phyloP scores from a whole-genome alignment of 2,329 filamentous ascomycete species.

The Pseudocercospora musae region DNA sequence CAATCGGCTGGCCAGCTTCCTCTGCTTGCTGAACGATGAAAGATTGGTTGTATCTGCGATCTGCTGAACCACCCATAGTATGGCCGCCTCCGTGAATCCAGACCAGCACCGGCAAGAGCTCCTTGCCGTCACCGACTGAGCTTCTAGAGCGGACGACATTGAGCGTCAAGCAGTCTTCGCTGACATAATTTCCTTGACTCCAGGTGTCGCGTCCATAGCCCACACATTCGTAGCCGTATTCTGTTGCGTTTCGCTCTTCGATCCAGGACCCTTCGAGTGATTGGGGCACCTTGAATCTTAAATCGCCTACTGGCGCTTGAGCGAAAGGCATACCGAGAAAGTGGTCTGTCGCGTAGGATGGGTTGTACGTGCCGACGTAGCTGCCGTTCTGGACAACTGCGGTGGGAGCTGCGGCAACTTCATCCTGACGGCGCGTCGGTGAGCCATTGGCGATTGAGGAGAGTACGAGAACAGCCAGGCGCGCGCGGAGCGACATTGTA shows the following conservation, averaged over 20 bases:
- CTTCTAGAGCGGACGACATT: constrained; percentile 24
- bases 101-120: constrained; percentile 23
- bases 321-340: constrained; percentile 59
- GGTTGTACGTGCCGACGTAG: constrained; percentile 43
- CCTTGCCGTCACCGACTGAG: constrained; percentile 4
- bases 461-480: neutral
- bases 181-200: constrained; percentile 27
- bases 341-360: constrained; percentile 48
- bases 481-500: neutral
- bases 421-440: neutral
- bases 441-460: neutral
- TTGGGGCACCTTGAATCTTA: constrained; percentile 53
- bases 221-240: constrained; percentile 49
- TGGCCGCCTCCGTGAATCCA: constrained; percentile 25
- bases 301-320: constrained; percentile 47
- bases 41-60: constrained; percentile 29
- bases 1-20: constrained; percentile 38
- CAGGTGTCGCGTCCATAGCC: constrained; percentile 45
- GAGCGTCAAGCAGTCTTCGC: constrained; percentile 27
- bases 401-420: constrained; percentile 7
- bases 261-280: constrained; percentile 48
- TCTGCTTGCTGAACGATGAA: constrained; percentile 30
- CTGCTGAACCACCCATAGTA: constrained; percentile 23
- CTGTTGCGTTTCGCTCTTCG: constrained; percentile 41
- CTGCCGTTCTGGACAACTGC: constrained; percentile 47